A percentile compares a stretch with the other conserved stretches of the same genome.
Evolutionary conservation across 495 filamentous ascomycete genomes (phyloP).

Genomic region (Lasiosphaeriaceae sp.): DNA sequence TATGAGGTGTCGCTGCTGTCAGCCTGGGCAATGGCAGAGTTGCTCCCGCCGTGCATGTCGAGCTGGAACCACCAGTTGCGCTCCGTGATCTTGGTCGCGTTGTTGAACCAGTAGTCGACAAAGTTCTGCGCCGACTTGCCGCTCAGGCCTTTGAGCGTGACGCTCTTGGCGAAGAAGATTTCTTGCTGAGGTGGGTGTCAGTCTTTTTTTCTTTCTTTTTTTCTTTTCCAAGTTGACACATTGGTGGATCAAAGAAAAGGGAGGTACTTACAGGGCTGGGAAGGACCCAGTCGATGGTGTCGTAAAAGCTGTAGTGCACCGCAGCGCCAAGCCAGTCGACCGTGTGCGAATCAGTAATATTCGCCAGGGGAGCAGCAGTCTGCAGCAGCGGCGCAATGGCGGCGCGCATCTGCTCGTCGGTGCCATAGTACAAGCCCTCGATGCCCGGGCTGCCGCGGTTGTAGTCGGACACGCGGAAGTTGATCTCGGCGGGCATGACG

Average conservation of each 20-base stretch:
- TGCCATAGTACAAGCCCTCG: slow-evolving; percentile 34
- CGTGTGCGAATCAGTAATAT: slow-evolving; percentile 18
- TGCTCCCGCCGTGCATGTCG: slow-evolving; percentile 35
- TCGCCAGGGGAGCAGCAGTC: slow-evolving; percentile 20
- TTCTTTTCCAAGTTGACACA: too few species aligned
- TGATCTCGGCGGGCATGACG: slow-evolving; percentile 34
- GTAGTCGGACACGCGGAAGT: slow-evolving; percentile 36
- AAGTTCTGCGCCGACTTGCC: slow-evolving; percentile 29
- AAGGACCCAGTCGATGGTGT: slow-evolving; percentile 12
- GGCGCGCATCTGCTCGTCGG: slow-evolving; percentile 25
- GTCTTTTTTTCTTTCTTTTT: too few species aligned
- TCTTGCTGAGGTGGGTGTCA: slow-evolving; percentile 27
- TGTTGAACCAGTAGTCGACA: slow-evolving; percentile 34
- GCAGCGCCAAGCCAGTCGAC: slow-evolving; percentile 30
- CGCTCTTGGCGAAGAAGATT: slow-evolving; percentile 35
- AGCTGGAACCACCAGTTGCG: slow-evolving; percentile 36
- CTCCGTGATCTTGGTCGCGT: slow-evolving; percentile 25
- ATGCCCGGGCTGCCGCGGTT: slow-evolving; percentile 27
- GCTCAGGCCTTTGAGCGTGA: slow-evolving; percentile 29
- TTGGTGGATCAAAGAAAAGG: background rate
- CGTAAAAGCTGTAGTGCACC: slow-evolving; percentile 29
- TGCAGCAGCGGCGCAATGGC: slow-evolving; percentile 29
- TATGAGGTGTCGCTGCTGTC: slow-evolving; percentile 28
- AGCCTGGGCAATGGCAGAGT: slow-evolving; percentile 30
- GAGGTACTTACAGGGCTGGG: slow-evolving; percentile 12